Percentiles rank a stretch among this genome's conserved stretches.
phyloP scores from a whole-genome alignment of 2,329 filamentous ascomycete genomes.

The Aureobasidium sp. region DNA sequence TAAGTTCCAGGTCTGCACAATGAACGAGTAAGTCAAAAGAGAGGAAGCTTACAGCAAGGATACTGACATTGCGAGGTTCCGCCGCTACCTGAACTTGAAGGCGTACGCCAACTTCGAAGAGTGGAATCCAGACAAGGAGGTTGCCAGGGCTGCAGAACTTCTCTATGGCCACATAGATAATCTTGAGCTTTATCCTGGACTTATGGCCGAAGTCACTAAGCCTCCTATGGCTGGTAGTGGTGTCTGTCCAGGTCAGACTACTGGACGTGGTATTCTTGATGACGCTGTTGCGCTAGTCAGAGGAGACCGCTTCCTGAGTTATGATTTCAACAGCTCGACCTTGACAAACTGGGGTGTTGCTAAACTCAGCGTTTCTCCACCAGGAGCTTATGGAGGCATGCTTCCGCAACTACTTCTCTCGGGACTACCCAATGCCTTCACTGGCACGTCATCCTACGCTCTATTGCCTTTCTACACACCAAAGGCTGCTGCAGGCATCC shows the following conservation, averaged over 20 bases:
- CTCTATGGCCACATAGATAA: constrained; percentile 45
- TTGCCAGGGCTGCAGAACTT: constrained; percentile 37
- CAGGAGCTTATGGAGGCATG: constrained; percentile 42
- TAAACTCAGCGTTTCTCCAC: constrained; percentile 32
- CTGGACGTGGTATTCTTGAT: constrained; percentile 40
- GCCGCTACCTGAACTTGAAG: constrained; percentile 32
- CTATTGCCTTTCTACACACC: constrained; percentile 48
- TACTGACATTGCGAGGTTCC: constrained; percentile 24
- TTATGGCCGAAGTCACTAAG: constrained; percentile 51
- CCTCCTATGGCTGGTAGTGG: constrained; percentile 42
- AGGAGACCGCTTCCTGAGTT: constrained; percentile 41
- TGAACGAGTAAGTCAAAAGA: constrained; percentile 39
- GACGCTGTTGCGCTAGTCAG: constrained; percentile 43
- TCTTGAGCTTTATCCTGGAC: constrained; percentile 52
- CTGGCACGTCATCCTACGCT: constrained; percentile 43
- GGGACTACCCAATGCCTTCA: constrained; percentile 41
- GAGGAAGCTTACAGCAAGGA: no score
- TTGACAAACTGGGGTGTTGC: constrained; percentile 46
- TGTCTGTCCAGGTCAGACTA: constrained; percentile 41
- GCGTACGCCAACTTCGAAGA: constrained; percentile 30
- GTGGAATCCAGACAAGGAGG: constrained; percentile 31
- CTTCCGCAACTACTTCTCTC: constrained; percentile 39
- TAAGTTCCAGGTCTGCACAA: constrained; percentile 44
- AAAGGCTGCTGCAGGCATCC: constrained; percentile 39
- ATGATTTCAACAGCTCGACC: constrained; percentile 43